Evolutionary conservation across 495 filamentous ascomycete species (phyloP), one percentile per base, ranked within the genome.

Genomic region (Aspergillus hancockii): DNA sequence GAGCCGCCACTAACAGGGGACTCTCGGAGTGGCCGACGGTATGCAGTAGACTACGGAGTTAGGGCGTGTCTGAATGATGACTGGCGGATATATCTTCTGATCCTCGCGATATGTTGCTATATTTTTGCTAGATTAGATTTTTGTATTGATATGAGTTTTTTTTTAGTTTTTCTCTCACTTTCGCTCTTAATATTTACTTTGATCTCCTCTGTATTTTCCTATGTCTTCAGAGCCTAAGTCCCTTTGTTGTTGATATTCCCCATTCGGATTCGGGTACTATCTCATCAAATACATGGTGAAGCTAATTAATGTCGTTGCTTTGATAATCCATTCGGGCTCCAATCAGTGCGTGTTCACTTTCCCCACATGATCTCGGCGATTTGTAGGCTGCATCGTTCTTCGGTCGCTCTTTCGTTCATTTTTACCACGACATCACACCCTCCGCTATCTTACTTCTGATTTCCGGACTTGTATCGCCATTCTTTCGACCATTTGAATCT

Each of bases 311-410:
- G n/a, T n/a, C n/a, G n/a, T n/a, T 43, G 38, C 38, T 43, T 45
- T 8, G n/a, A 45, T 36, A 36, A 36, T 36, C 34, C 34, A 36
- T 12, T 10, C 34, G 2, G 34, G 3, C 21, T 38, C 53, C 59
- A 57, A 57, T 52, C 41, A 52, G 45, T 57, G 54, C 49, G 50
- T 52, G 13, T 8, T 22, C 21, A 13, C 34, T 38, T 54, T 50
- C 57, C 47, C 62, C 62, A 64, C 58, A 55, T 54, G 55, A 58
- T 58, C 58, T 61, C 54, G 51, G 51, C n/a, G 23, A 16, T 53
- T 53, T 61, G 47, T 49, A 64, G 62, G 58, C 62, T 64, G 62
- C 62, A 56, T 64, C 58, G 54, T 64, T 64, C 60, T 45, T 55
- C 62, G 56, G 46, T 59, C 32, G 47, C 50, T 60, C 57, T 54